phyloP scores from a whole-genome alignment of 2,329 filamentous ascomycete species.

The Botrytis galanthina region DNA sequence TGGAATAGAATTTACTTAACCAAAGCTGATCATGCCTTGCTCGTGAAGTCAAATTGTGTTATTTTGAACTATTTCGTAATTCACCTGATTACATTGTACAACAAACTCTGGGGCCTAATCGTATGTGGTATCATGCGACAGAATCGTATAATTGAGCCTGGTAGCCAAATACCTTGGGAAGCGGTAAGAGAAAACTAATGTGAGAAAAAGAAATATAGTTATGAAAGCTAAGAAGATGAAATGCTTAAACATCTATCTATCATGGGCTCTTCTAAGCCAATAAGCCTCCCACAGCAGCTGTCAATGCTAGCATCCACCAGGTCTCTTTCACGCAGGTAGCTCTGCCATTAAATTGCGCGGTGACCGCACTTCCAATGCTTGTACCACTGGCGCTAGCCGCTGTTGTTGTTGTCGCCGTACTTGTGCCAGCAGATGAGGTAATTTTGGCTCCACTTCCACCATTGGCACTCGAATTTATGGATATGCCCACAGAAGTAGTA shows the following conservation, averaged over 20 bases:
- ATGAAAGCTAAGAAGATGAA: background rate
- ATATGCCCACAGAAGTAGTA: background rate
- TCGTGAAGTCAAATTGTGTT: background rate
- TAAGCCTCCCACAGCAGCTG: background rate
- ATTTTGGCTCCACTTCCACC: background rate
- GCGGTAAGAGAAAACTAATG: background rate
- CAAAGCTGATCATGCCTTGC: background rate
- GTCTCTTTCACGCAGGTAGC: background rate
- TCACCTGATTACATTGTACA: background rate
- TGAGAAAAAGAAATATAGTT: background rate
- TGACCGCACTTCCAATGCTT: background rate
- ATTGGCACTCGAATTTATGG: background rate
- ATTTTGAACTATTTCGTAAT: background rate
- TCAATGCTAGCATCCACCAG: background rate
- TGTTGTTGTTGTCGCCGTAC: background rate
- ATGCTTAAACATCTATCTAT: background rate
- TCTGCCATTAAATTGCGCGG: background rate
- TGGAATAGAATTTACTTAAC: slow-evolving; percentile 13
- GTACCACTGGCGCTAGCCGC: background rate
- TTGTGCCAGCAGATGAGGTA: background rate
- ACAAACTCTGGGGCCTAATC: background rate
- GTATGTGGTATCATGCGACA: background rate
- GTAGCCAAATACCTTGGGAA: too few relatives aligned
- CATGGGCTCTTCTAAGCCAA: background rate
- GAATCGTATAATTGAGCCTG: background rate